Base-by-base conservation (phyloP, 495 filamentous ascomycete genomes). In the Polyplosphaeria fusca region DNA sequence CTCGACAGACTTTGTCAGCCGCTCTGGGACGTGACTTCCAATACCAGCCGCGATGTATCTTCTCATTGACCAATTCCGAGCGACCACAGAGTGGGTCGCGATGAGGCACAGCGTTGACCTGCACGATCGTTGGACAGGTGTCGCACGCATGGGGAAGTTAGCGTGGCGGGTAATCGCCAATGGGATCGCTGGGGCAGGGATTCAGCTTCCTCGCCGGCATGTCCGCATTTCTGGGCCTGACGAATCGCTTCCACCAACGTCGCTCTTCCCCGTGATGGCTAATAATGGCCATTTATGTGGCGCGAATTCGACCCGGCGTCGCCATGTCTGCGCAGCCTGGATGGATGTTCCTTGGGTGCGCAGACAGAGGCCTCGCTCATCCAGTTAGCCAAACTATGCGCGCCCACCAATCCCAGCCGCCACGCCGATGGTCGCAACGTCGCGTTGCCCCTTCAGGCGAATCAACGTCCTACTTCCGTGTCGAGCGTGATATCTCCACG, bases 121-220 rank as follows among this genome's bases (percentile, higher is more conserved):
- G 24, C 3, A 20, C 16, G 4, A 19, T 46, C 38, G 51, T 54
- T 54, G 51, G 51, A 54, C 41, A 54, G 38, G 5, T 20, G 9
- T 5, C 30, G 35, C 25, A 44, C 38, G 24, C 11, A 19, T 5
- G 4, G 24, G n/a, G 22, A 35, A 7, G 14, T 18, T 48, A 13
- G 45, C 11, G 45, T 35, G 24, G 11, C n/a, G 27, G 7, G 5
- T 42, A 42, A 12, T 5, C 9, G 9, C 39, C 39, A 42, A 42
- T 42, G 9, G 5, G 39, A 42, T 12, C 11, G 11, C 39, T 5
- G 18, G 18, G 7, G 19, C 39, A 9, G 9, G 39, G 39, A 19
- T n/a, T n/a, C 19, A 20, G 45, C 45, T 27, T 18, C 9, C 3
- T 35, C 11, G 25, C 24, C 45, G 45, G 24, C n/a, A 5, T 13